Evolutionary conservation across 2,329 filamentous ascomycete species (phyloP).

Genomic region (Ramichloridium luteum): DNA sequence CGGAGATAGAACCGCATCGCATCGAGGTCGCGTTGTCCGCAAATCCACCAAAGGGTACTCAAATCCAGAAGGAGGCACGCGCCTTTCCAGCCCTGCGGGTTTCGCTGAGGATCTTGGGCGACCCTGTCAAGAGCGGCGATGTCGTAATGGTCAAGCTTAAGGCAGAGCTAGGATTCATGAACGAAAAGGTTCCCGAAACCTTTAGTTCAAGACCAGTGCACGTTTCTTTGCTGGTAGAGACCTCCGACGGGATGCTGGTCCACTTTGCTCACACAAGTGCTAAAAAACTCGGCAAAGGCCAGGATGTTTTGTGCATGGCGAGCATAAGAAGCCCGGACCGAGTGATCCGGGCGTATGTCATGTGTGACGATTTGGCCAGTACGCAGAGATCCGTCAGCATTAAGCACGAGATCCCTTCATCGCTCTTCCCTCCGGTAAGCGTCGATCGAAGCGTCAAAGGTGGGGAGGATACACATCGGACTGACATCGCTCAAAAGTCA

Average conservation of each 20-base stretch:
- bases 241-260: slow-evolving; percentile 53
- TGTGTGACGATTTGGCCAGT: slow-evolving; percentile 71
- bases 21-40: slow-evolving; percentile 68
- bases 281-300: slow-evolving; percentile 49
- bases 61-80: slow-evolving; percentile 50
- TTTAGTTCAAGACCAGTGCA: slow-evolving; percentile 57
- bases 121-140: slow-evolving; percentile 29
- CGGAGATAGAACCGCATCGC: slow-evolving; percentile 50
- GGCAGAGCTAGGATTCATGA: slow-evolving; percentile 58
- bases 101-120: slow-evolving; percentile 38
- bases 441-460: too few relatives aligned
- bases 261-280: slow-evolving; percentile 57
- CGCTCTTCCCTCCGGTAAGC: too few relatives aligned
- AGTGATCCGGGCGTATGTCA: slow-evolving; percentile 54
- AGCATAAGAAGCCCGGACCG: slow-evolving; percentile 43
- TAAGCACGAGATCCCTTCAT: slow-evolving; percentile 36
- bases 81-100: slow-evolving; percentile 59
- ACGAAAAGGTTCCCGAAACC: slow-evolving; percentile 45
- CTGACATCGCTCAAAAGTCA: too few relatives aligned
- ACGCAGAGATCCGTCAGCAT: slow-evolving; percentile 43
- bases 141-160: slow-evolving; percentile 49
- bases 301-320: slow-evolving; percentile 49
- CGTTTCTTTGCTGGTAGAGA: slow-evolving; percentile 63
- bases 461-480: too few relatives aligned
- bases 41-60: slow-evolving; percentile 71